phyloP scores from a whole-genome alignment of 2,329 filamentous ascomycete genomes.

The Dendrostoma leiphaemia region DNA sequence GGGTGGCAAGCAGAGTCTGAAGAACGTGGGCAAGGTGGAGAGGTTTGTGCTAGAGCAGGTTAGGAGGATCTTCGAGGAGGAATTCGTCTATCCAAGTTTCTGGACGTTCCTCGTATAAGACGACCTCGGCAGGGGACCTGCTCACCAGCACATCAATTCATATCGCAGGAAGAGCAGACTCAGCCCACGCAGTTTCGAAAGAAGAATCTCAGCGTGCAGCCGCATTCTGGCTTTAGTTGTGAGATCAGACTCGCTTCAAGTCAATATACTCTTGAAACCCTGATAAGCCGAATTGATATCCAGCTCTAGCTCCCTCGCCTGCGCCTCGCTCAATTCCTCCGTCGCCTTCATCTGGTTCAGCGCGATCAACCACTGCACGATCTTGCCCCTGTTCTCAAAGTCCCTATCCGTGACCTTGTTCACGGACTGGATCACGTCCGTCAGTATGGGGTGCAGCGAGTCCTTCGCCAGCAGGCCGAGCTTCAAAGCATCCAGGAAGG shows the following conservation, averaged over 20 bases:
- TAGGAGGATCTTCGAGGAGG: constrained; percentile 94
- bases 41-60: constrained; percentile 97
- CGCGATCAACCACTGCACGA: constrained; percentile 96
- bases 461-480: constrained; percentile 92
- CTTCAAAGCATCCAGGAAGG: constrained; percentile 90
- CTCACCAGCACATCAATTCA: no score
- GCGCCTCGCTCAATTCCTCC: constrained; percentile 83
- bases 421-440: constrained; percentile 94
- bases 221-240: not conserved
- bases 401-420: constrained; percentile 96
- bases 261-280: constrained; percentile 82
- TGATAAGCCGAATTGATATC: constrained; percentile 94
- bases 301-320: constrained; percentile 84
- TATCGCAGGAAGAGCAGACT: not conserved
- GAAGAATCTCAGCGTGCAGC: no score
- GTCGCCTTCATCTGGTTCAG: constrained; percentile 97
- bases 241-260: constrained; percentile 32
- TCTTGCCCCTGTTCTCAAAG: constrained; percentile 94
- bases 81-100: constrained; percentile 97
- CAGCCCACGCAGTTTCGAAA: no score
- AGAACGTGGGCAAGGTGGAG: constrained; percentile 98
- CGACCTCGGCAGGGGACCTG: not conserved
- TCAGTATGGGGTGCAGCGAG: constrained; percentile 89
- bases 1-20: constrained; percentile 88
- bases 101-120: constrained; percentile 91